Base-by-base conservation (phyloP, 106 monocot genomes). In the Dioscorea zingiberensis region DNA sequence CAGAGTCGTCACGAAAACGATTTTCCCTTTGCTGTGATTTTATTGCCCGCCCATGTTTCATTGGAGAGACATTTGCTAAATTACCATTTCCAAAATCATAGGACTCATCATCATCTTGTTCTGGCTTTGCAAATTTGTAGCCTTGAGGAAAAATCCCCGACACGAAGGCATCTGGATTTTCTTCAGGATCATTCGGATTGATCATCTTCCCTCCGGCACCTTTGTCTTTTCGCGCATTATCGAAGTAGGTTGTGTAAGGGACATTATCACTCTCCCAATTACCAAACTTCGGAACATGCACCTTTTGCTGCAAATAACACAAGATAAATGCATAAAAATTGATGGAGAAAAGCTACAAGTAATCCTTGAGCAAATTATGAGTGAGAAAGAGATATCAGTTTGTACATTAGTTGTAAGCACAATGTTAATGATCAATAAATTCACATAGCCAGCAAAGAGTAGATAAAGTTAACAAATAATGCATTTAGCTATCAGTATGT, bases 111-210 rank as follows among this genome's bases (percentile, higher is more conserved):
- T 49, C 65, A 16, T 46, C 19, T 29, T 48, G 14, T 9, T 65
- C 27, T 16, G 65, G 55, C 17, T 59, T n/a, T 10, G 48, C 19
- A 7, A 21, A 27, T 32, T 71, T 28, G 30, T 14, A 25, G 49
- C 32, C 61, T 49, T 44, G 5, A 21, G 47, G 3, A n/a, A 38
- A 48, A 21, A 7, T 49, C 19, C 22, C 29, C 13, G 30, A 27
- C 2, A 44, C 15, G 25, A 69, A 69, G n/a, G 69, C 64, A 18
- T 73, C 73, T 54, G 69, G 73, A 12, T 74, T 77, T 44, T 73
- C 21, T 62, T 77, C 66, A 11, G 70, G 74, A 67, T 82, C 73
- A 44, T 77, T 82, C 10, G 77, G 82, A 26, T 70, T 82, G 47
- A 77, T 27, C 1, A 65, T 70, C 27, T 68, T 75, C 27, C 23